A percentile compares a stretch with the other conserved stretches of the same genome.
Evolutionary conservation across 1,139 yeast species (phyloP).

Genomic region (Zygotorulaspora mrakii): DNA sequence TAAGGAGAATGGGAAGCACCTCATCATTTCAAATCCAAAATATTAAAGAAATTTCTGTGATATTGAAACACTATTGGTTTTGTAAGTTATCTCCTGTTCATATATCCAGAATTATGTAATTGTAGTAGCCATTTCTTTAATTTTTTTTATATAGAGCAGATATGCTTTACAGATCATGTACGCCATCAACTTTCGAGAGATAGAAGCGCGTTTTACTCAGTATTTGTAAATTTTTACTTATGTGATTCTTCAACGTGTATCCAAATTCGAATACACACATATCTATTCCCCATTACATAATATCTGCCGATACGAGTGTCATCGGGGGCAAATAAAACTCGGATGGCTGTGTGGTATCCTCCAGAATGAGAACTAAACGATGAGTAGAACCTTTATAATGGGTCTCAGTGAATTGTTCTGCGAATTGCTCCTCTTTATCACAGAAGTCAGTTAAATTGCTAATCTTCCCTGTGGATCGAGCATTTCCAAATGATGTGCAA

Average conservation of each 20-base stretch:
- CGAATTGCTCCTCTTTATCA: neutral
- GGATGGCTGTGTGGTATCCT: neutral
- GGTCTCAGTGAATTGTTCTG: neutral
- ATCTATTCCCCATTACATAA: too few relatives aligned
- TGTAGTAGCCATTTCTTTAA: neutral
- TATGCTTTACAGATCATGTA: too few relatives aligned
- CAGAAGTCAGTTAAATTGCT: neutral
- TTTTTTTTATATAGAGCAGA: too few relatives aligned
- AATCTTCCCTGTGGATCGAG: neutral
- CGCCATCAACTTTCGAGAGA: too few relatives aligned
- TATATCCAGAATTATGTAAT: constrained; percentile 6
- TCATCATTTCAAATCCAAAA: too few relatives aligned
- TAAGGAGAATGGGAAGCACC: neutral
- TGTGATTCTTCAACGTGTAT: too few relatives aligned
- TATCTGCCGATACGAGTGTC: neutral
- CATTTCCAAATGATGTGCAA: constrained; percentile 4
- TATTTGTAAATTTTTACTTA: too few relatives aligned
- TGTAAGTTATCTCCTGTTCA: constrained; percentile 4
- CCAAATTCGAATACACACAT: too few relatives aligned
- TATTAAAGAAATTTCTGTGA: too few relatives aligned
- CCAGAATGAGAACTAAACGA: neutral
- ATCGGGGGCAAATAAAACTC: neutral
- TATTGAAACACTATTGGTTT: constrained; percentile 1
- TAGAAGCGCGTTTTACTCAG: too few relatives aligned
- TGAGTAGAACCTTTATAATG: neutral